Base-by-base conservation (phyloP, 768 basidiomycete genomes). In the Leccinellum rugosiceps region DNA sequence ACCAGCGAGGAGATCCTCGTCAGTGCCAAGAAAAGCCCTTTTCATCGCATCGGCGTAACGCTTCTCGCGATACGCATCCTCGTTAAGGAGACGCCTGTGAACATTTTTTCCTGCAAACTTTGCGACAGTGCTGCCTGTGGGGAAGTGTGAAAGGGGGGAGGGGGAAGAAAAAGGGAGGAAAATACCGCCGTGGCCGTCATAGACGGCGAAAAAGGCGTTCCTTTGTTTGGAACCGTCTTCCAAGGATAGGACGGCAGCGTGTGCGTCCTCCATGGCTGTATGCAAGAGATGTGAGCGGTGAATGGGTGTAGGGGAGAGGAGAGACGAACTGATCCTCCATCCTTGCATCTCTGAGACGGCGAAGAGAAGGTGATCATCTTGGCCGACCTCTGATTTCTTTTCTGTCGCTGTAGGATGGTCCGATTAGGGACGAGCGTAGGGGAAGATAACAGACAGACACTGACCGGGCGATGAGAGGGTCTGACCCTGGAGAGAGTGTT, bases 331-430 rank as follows among this genome's bases (percentile, higher is more conserved):
- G 75, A 98, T 88, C 74, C 97, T 82, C 97, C 97, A 99, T 66
- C 97, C 97, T 74, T 99, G 97, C 96, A 98, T 98, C 76, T 98
- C 95, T 47, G 90, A 87, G 44, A 97, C 81, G 7, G 83, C 88
- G 73, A 86, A 98, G 47, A 80, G 66, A 73, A 83, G 86, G 56
- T 83, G 82, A 58, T 77, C 80, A 83, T 92, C 86, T 61, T 77
- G 79, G 44, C 91, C 94, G 21, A 79, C 72, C 63, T 86, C 81
- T 5, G 92, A 87, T 69, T 80, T 82, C 80, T 98, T 99, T 62
- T 83, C 82, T 53, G 89, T 94, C 21, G 85, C 93, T 94, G 65
- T 35, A 58, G 56, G 34, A 35, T 63, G 59, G 7, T 46, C 44
- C 53, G 61, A 58, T 68, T 50, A 60, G 61, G 52, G 51, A 54